A percentile compares a stretch with the other conserved stretches of the same genome.
Evolutionary conservation across 345 rosid genomes (phyloP).

Genomic region (Gossypium australe): DNA sequence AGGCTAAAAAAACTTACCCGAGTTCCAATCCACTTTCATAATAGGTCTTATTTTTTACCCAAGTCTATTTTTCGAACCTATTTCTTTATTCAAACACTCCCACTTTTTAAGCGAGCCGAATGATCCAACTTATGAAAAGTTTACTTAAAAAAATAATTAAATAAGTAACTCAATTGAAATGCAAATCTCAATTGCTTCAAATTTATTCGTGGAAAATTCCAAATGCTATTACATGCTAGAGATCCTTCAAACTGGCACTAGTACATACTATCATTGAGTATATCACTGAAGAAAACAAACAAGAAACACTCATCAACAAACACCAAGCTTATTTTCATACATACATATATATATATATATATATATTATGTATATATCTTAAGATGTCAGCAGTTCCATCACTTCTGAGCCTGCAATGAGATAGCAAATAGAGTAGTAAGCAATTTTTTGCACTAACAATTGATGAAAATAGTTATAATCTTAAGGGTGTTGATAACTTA

Average conservation of each 20-base stretch:
- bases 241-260: background rate
- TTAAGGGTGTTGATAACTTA: background rate
- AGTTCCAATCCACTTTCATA: accelerated
- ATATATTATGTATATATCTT: too few species aligned
- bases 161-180: background rate
- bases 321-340: background rate
- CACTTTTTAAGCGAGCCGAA: accelerated
- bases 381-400: background rate
- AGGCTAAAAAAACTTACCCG: too few species aligned
- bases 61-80: accelerated
- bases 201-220: background rate
- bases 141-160: too few species aligned
- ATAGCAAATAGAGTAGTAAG: background rate
- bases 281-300: background rate
- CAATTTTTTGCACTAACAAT: background rate
- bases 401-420: slow-evolving; percentile 5
- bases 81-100: too few species aligned
- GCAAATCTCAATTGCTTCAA: background rate
- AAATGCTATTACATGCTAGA: background rate
- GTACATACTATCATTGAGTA: background rate
- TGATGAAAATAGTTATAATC: background rate
- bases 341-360: background rate
- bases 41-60: too few species aligned
- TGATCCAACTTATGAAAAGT: too few species aligned
- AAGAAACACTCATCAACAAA: background rate